A percentile compares a stretch with the other conserved stretches of the same genome.
Evolutionary conservation across 2,329 filamentous ascomycete species (phyloP).

Genomic region (Xylariales sp.): DNA sequence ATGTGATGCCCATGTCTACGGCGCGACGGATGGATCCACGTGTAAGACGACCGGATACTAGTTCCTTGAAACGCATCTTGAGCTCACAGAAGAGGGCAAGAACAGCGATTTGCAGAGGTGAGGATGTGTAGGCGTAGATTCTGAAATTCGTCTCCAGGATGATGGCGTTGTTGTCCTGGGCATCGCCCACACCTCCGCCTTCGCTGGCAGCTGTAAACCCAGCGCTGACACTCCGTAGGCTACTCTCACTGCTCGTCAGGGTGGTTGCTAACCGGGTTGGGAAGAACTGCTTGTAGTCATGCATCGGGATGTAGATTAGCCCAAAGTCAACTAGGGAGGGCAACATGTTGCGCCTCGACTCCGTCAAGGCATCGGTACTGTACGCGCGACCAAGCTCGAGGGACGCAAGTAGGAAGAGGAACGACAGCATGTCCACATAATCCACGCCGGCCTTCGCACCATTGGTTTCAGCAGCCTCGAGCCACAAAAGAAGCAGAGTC

Average conservation of each 20-base stretch:
- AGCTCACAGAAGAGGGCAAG: conserved; percentile 85
- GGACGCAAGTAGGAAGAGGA: conserved; percentile 91
- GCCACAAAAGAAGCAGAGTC: conserved; percentile 89
- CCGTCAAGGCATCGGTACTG: conserved; percentile 76
- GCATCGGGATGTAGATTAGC: conserved; percentile 69
- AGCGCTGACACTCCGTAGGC: conserved; percentile 65
- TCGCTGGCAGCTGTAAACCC: conserved; percentile 61
- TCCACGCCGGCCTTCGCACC: conserved; percentile 61
- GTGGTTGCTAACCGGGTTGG: conserved; percentile 93
- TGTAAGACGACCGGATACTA: conserved; percentile 87
- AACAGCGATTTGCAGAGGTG: conserved; percentile 89
- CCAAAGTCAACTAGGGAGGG: conserved; percentile 87
- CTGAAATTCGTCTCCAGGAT: conserved; percentile 98
- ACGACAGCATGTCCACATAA: conserved; percentile 88
- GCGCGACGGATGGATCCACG: conserved; percentile 84
- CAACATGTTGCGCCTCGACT: conserved; percentile 83
- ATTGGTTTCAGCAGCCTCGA: conserved; percentile 66
- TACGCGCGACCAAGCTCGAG: conserved; percentile 90
- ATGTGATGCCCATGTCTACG: conserved; percentile 85
- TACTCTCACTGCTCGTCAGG: conserved; percentile 69
- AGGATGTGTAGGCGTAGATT: conserved; percentile 93
- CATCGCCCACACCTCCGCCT: conserved; percentile 28
- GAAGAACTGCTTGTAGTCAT: conserved; percentile 64
- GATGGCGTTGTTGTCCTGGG: conserved; percentile 69
- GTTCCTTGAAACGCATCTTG: conserved; percentile 86